A percentile compares a stretch with the other conserved stretches of the same genome.
Evolutionary conservation across 768 basidiomycete genomes (phyloP).

Genomic region (Russula olivacea): DNA sequence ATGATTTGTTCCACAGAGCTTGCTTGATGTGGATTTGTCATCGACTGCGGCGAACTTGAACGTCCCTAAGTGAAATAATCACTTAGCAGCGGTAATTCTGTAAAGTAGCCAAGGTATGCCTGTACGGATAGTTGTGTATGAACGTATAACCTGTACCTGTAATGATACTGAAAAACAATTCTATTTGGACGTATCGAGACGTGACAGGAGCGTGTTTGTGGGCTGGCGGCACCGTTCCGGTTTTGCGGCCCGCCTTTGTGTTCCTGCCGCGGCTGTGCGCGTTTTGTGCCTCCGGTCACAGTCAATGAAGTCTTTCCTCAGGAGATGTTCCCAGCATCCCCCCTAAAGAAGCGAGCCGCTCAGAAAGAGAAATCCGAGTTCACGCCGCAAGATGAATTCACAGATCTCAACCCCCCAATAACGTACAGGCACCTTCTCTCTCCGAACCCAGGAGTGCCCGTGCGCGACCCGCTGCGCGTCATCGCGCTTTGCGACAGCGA

Average conservation of each 20-base stretch:
- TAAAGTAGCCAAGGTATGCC: neutral
- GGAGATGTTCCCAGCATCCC: constrained; percentile 15
- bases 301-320: too few species aligned
- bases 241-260: neutral
- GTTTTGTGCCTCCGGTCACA: too few species aligned
- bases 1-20: constrained; percentile 25
- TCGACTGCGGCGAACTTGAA: constrained; percentile 26
- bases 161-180: too few species aligned
- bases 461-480: constrained; percentile 71
- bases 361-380: constrained; percentile 17
- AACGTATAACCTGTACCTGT: neutral
- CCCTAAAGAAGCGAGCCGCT: constrained; percentile 11
- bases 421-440: constrained; percentile 77
- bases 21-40: constrained; percentile 33
- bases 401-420: constrained; percentile 59
- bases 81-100: neutral
- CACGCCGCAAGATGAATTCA: constrained; percentile 36
- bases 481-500: constrained; percentile 91
- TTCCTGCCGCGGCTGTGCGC: too few species aligned
- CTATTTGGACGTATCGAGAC: neutral
- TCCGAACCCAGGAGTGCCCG: constrained; percentile 56
- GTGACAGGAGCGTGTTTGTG: too few species aligned
- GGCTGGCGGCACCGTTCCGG: neutral
- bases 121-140: neutral
- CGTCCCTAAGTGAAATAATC: constrained; percentile 4